Conservation (phyloP, 1,284 basidiomycete species). For the Marasmius tenuissimus region DNA sequence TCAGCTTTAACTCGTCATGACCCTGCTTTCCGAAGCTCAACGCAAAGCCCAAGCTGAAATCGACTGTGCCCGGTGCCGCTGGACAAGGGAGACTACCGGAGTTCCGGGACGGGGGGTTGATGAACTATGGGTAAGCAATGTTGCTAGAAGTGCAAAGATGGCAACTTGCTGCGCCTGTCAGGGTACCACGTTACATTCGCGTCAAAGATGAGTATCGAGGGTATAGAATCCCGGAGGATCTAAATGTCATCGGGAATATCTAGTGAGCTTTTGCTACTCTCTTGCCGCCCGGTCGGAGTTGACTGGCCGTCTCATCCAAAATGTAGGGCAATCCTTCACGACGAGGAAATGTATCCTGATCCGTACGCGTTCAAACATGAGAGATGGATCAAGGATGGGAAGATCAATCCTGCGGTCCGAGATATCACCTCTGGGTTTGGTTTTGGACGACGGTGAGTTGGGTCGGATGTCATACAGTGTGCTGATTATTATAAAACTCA, state of each 20-base stretch:
- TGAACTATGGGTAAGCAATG: background rate
- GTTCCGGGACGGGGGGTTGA: background rate
- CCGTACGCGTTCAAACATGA: conserved; percentile 4
- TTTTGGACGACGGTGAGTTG: conserved; percentile 3
- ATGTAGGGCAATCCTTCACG: conserved; percentile 17
- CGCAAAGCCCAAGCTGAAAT: background rate
- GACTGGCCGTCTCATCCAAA: background rate
- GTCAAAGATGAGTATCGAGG: background rate
- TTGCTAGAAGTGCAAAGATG: background rate
- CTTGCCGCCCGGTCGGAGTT: no score
- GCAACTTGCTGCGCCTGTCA: background rate
- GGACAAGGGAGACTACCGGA: background rate
- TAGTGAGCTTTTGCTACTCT: background rate
- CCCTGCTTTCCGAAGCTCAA: background rate
- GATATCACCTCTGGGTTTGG: conserved; percentile 3
- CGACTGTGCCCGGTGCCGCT: background rate
- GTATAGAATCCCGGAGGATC: background rate
- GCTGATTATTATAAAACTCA: background rate
- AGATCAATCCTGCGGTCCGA: background rate
- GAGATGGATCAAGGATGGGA: conserved; percentile 1
- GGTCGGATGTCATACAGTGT: background rate
- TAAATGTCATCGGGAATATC: background rate
- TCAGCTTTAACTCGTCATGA: background rate
- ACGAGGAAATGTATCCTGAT: conserved; percentile 8
- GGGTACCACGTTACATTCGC: background rate